These are phyloP conservation scores for Mycena haematopus DNA, from an alignment of 768 basidiomycete species.

Conservation along the genomic window DNA sequence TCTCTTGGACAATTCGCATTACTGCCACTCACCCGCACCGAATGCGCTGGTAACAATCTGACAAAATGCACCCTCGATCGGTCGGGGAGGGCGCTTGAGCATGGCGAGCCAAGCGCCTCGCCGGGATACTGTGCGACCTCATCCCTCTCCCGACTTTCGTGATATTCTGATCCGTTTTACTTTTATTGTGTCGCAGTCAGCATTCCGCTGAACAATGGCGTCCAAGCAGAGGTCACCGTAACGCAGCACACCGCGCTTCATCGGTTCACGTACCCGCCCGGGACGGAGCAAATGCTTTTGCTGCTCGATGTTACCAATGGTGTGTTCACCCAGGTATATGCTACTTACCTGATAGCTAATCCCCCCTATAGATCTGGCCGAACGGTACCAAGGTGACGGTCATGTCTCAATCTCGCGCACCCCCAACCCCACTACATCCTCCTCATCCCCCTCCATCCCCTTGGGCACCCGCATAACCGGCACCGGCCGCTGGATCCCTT, in stretches of 20 bases:
- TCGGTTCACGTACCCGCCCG: conserved; percentile 49
- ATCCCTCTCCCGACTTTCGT: background rate
- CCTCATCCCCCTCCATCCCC: no score
- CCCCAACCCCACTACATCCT: background rate
- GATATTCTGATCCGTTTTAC: background rate
- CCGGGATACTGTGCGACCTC: conserved; percentile 28
- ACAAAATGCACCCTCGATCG: conserved; percentile 17
- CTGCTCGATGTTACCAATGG: conserved; percentile 21
- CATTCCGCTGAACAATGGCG: conserved; percentile 44
- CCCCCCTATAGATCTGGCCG: conserved; percentile 2
- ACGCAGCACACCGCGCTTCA: conserved; percentile 51
- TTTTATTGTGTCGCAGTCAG: conserved; percentile 7
- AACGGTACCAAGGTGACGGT: conserved; percentile 11
- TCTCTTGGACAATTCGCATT: conserved; percentile 25
- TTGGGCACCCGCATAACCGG: conserved; percentile 24
- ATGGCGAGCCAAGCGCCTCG: conserved; percentile 23
- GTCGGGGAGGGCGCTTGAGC: conserved; percentile 5
- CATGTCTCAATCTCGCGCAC: conserved; percentile 6
- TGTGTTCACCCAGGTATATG: background rate
- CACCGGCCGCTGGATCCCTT: conserved; percentile 14
- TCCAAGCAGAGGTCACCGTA: conserved; percentile 51
- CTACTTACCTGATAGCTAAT: background rate
- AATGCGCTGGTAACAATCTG: conserved; percentile 23
- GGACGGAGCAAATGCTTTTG: conserved; percentile 38
- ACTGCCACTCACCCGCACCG: conserved; percentile 16